Percentiles rank a stretch among this genome's conserved stretches.
These are phyloP conservation scores for Tolypocladium endophyticum DNA, from an alignment of 2,329 filamentous ascomycete genomes.

Conservation along the genomic window DNA sequence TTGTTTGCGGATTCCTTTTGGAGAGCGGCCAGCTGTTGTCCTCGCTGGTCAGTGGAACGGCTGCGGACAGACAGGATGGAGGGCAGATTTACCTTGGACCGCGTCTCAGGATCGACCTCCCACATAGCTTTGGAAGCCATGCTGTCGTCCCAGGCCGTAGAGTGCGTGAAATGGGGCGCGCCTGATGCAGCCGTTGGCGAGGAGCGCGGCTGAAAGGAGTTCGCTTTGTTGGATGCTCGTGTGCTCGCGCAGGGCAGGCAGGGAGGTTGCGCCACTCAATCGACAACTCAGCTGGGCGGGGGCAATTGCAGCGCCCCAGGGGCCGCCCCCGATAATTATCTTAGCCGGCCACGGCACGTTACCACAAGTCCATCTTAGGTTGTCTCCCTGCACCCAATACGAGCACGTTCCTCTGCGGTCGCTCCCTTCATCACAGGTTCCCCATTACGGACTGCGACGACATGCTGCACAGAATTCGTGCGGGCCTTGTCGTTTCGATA, in stretches of 20 bases:
- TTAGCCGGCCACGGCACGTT: not conserved
- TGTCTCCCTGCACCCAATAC: not conserved
- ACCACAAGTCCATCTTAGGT: no score
- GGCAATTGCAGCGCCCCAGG: not conserved
- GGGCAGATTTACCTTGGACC: conserved; percentile 63
- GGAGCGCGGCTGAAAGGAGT: not conserved
- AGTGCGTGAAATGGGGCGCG: not conserved
- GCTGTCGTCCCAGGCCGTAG: conserved; percentile 7
- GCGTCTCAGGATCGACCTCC: conserved; percentile 97
- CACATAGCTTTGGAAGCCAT: conserved; percentile 77
- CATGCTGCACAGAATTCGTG: not conserved
- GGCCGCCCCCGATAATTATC: not conserved
- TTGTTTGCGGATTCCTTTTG: conserved; percentile 87
- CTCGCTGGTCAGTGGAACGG: conserved; percentile 2
- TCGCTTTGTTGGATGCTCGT: not conserved
- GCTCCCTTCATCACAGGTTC: not conserved
- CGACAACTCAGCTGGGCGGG: not conserved
- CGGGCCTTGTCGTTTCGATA: not conserved
- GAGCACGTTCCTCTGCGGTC: not conserved
- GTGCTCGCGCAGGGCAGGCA: not conserved
- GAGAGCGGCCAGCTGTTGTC: conserved; percentile 69
- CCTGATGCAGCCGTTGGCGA: not conserved
- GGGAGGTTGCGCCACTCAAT: not conserved
- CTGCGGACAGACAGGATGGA: not conserved
- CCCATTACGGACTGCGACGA: not conserved